Evolutionary conservation across 805 yeast genomes (phyloP), one percentile per base, ranked within the genome.

Genomic region (Saccharomycopsis javanensis): DNA sequence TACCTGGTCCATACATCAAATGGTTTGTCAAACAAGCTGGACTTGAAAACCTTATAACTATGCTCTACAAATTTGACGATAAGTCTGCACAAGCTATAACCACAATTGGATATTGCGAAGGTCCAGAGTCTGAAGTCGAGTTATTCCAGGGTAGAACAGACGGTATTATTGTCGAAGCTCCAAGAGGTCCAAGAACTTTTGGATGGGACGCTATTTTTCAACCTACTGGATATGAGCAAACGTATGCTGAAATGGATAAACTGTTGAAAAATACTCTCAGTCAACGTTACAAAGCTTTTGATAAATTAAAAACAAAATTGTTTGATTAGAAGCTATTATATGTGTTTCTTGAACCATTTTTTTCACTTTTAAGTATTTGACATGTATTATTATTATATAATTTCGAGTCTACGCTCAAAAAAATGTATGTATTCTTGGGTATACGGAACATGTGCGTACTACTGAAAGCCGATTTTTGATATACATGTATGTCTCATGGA

Each of bases 121-220:
- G 90, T 0, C 87, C 95, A 1, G 96, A 83, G 5, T 58, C 74
- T 46, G 85, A 81, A 58, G 89, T 85, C n/a, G 69, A 78, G 61
- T 73, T 89, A 51, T 91, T 94, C 71, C 92, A 88, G 69, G 99
- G 99, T 6, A 71, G 80, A 51, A 86, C 96, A 1, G 75, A 79
- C 11, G 99, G 99, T 23, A 70, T 63, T 7, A 91, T 94, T 65
- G 98, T 91, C 5, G 73, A 75, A 15, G 76, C 83, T 35, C 72
- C 76, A 15, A 74, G 95, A 59, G 97, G 97, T 1, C 88, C 88
- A 5, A 79, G 82, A 13, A 77, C 79, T 59, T 94, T 94, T 68
- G 99, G 99, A 1, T 94, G 96, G 96, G 97, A 94, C 71, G 83
- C 97, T 6, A 73, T 88, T 54, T 94, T 94, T 69, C 78, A 85